Percentiles rank a stretch among this genome's conserved stretches.
Evolutionary conservation across 192 early-diverging fungal genomes (phyloP).

Genomic region (Piromyces sp.): DNA sequence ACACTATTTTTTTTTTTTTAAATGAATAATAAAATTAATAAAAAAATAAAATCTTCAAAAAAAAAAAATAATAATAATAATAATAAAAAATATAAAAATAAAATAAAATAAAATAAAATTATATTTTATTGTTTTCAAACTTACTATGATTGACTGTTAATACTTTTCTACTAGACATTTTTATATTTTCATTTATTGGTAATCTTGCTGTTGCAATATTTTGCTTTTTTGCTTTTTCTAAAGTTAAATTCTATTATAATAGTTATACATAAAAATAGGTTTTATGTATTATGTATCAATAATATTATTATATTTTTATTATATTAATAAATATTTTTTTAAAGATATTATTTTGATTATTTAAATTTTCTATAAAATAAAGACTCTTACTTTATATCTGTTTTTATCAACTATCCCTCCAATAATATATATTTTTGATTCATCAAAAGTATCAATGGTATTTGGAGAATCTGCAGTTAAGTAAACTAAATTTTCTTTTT

Average conservation of each 20-base stretch:
- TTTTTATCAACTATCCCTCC: conserved; percentile 95
- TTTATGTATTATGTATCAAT: too few relatives aligned
- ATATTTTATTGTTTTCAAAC: too few relatives aligned
- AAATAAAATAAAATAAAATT: neutral
- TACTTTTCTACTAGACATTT: conserved; percentile 62
- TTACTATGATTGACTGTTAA: conserved; percentile 84
- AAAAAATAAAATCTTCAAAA: neutral
- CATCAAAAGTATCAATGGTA: conserved; percentile 44
- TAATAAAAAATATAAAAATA: conserved; percentile 1
- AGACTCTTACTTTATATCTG: conserved; percentile 41
- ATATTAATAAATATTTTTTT: too few relatives aligned
- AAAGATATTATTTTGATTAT: too few relatives aligned
- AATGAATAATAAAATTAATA: too few relatives aligned
- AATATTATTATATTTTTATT: too few relatives aligned
- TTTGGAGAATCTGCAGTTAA: conserved; percentile 77
- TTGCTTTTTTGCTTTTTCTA: conserved; percentile 53
- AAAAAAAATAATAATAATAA: conserved; percentile 1
- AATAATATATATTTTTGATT: conserved; percentile 66
- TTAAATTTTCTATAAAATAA: too few relatives aligned
- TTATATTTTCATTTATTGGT: conserved; percentile 71
- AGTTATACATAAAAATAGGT: too few relatives aligned
- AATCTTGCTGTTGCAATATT: conserved; percentile 60
- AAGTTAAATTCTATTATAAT: conserved; percentile 38
- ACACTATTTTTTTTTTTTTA: conserved; percentile 26
- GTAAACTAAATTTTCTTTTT: conserved; percentile 57